Base-by-base conservation (phyloP, 106 monocot genomes). In the Platanthera zijinensis region DNA sequence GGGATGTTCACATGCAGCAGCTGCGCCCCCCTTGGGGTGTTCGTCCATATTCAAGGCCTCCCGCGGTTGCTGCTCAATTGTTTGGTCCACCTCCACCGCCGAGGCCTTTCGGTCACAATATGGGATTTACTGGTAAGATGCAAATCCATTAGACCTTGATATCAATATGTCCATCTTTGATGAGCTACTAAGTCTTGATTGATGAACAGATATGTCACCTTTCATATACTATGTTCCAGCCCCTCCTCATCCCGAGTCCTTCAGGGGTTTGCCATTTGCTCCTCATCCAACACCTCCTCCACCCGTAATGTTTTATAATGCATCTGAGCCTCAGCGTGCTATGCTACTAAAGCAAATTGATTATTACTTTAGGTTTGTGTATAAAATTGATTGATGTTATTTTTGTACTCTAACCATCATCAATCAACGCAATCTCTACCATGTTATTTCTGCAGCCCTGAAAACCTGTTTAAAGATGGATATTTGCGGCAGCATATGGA, bases 401-500 rank as follows among this genome's bases (percentile, higher is more conserved):
- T 80, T 66, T 74, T 18, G 32, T 64, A 7, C 21, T 48, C 25
- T 10, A n/a, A 18, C 10, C 1, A n/a, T 13, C 5, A 13, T 49
- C 47, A 14, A 12, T 64, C 12, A 72, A 5, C 18, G 7, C 5
- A 64, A 6, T 30, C 72, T 50, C 21, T 57, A 71, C 69, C 50
- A 28, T 69, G 73, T 61, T 64, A 17, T 32, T 73, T 49, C 57
- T 84, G 77, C 86, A 97, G 97, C 85, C 39, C 79, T 66, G 94
- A 91, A 32, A 97, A 97, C 81, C 78, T 97, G 74, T 94, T 89
- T 71, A 91, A 85, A 72, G 97, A 97, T 70, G 52, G 77, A 54
- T 97, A 76, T 48, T 83, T 97, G 83, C 82, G 94, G 80, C 74
- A 81, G 22, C 83, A 90, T 21, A 97, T 97, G 97, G 94, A 97